Evolutionary conservation across 1,139 yeast species (phyloP).

Genomic region (Diutina sp.): DNA sequence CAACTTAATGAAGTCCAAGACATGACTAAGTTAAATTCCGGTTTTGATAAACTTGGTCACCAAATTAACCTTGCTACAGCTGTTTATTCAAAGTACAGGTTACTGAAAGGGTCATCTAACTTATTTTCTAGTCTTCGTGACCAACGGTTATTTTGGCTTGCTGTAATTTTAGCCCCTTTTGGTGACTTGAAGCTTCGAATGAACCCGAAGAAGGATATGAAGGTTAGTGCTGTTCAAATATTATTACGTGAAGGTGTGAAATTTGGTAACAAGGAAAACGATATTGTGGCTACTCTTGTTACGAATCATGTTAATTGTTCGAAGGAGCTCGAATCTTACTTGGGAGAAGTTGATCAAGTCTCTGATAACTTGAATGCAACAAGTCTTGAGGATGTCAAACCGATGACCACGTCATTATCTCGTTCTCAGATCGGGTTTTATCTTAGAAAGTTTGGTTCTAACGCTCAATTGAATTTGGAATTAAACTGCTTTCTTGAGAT

Average conservation of each 20-base stretch:
- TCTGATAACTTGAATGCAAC: constrained; percentile 9
- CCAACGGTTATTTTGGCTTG: constrained; percentile 32
- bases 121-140: constrained; percentile 9
- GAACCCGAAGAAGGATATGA: constrained; percentile 21
- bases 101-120: constrained; percentile 3
- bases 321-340: not conserved
- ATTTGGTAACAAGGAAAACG: constrained; percentile 46
- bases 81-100: constrained; percentile 6
- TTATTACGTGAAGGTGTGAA: constrained; percentile 62
- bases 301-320: not conserved
- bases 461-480: constrained; percentile 20
- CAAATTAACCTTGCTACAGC: constrained; percentile 13
- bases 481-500: constrained; percentile 3
- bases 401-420: constrained; percentile 10
- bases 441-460: constrained; percentile 41
- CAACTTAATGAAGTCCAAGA: constrained; percentile 8
- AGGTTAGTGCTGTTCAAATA: constrained; percentile 16
- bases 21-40: constrained; percentile 5
- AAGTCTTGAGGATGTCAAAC: constrained; percentile 9
- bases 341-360: constrained; percentile 9
- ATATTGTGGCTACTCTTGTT: constrained; percentile 12
- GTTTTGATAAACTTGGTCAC: constrained; percentile 4
- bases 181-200: constrained; percentile 19
- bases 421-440: constrained; percentile 54
- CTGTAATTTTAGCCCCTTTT: constrained; percentile 39